Base-by-base conservation (phyloP, 1,284 basidiomycete species). In the Ustilago shanxiensis region DNA sequence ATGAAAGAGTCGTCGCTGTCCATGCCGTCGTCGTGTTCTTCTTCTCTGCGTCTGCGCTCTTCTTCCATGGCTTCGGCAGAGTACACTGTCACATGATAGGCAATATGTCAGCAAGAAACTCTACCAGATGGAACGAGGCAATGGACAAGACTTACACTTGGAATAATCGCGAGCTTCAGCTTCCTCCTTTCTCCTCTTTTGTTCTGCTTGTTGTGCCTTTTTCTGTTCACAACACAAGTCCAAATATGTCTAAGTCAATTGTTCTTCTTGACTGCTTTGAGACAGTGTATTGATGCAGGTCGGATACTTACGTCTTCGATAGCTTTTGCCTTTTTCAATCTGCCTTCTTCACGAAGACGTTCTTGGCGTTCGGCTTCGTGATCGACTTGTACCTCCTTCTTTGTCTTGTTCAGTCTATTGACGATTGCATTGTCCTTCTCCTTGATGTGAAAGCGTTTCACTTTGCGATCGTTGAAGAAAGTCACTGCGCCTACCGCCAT, bases 331-430 rank as follows among this genome's bases (percentile, higher is more conserved):
- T 82, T 80, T 56, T 83, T 83, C 20, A 76, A 22, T 37, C 81
- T 61, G 0, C 80, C 80, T n/a, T 75, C 62, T 13, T 70, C 58
- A 6, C 79, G 61, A 7, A 77, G 57, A 9, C 80, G 54, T n/a
- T 95, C 94, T 50, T 94, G 88, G 20, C 90, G 89, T 80, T 97
- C 95, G 66, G 92, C 90, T 85, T 98, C 95, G 81, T 97, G 95
- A 82, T 98, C 94, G 3, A 98, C 94, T 56, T 62, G 63, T 0
- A 70, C 61, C 53, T 78, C 84, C 45, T 90, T 87, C 83, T 95
- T 98, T 14, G 95, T 98, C 88, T 98, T 99, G 88, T 95, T 96
- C 52, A 99, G 87, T 20, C 96, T 90, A 83, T 98, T 98, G 28
- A 99, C 93, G 64, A 98, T 93, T 2, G 89, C 86, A 82, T 98